Evolutionary conservation across 208 protist species (phyloP), one percentile per base, ranked within the genome.

Genomic region (Trypanosoma melophagium): DNA sequence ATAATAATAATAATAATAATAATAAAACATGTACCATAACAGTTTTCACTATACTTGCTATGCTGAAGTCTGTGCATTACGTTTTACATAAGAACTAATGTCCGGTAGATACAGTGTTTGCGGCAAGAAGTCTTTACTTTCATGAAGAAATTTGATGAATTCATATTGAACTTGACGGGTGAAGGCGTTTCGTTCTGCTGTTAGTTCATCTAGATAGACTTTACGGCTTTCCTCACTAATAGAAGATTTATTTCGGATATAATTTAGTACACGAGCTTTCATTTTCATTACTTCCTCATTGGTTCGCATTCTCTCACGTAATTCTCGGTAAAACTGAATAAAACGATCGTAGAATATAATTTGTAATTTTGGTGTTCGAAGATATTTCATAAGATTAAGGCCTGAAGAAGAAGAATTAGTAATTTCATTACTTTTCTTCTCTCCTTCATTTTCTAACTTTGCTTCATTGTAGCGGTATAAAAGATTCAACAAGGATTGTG

Each of bases 121-220:
- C 10, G 91, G 87, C 8, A 84, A 68, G 31, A 84, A 86, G 47
- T 92, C 87, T 65, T 94, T 97, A 38, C 69, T 73, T 38, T 93
- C 84, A 60, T 97, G 92, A 35, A 97, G 62, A 64, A 93, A 97
- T 51, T 84, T 80, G 54, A 97, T 71, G 44, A 97, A 71, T 49
- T 87, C 84, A 13, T 93, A 80, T 69, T 97, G 83, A 24, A 95
- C 68, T 57, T 84, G 65, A 53, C 85, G 83, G 41, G 76, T 74
- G 40, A 93, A 89, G 12, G 42, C 56, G 49, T 65, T 77, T 50
- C 71, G 22, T 58, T 70, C 50, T 2, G 67, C 47, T 10, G 87
- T 86, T 28, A 96, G 66, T 60, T 71, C 74, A 14, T 76, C 60
- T 49, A 87, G 54, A 62, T 84, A 83, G 24, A 35, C 25, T 0